Conservation (phyloP, 768 basidiomycete genomes). For the Auricularia sp. region DNA sequence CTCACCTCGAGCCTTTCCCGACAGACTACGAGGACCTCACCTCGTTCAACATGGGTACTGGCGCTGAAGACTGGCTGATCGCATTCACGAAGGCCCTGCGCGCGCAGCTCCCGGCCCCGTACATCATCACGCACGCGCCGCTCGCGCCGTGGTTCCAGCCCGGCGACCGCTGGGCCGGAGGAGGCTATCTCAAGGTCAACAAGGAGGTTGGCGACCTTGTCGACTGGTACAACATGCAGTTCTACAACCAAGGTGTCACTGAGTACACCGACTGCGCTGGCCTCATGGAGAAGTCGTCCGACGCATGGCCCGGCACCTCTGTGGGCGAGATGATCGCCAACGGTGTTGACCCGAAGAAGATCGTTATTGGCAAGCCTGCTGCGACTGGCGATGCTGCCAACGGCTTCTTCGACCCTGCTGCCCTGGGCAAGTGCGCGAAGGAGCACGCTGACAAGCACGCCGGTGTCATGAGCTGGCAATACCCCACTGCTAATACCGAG, state of each 20-base stretch:
- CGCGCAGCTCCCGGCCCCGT: slow-evolving; percentile 19
- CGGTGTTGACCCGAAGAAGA: slow-evolving; percentile 50
- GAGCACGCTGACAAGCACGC: slow-evolving; percentile 17
- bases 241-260: background rate
- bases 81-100: slow-evolving; percentile 28
- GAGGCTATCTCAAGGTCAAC: slow-evolving; percentile 33
- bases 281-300: slow-evolving; percentile 19
- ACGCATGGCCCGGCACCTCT: slow-evolving; percentile 21
- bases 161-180: slow-evolving; percentile 24
- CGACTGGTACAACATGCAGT: slow-evolving; percentile 35
- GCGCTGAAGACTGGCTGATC: slow-evolving; percentile 40
- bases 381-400: slow-evolving; percentile 41
- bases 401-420: slow-evolving; percentile 50
- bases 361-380: slow-evolving; percentile 71
- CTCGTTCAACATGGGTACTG: slow-evolving; percentile 33
- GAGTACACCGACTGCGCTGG: slow-evolving; percentile 9
- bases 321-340: slow-evolving; percentile 47
- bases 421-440: slow-evolving; percentile 48
- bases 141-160: slow-evolving; percentile 32
- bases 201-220: slow-evolving; percentile 32
- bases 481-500: too few species aligned
- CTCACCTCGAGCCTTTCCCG: slow-evolving; percentile 54
- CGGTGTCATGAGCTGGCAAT: too few species aligned
- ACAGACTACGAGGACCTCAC: slow-evolving; percentile 52
- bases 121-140: slow-evolving; percentile 31